Base-by-base conservation (phyloP, 768 basidiomycete species). In the Sarcomyxa edulis region DNA sequence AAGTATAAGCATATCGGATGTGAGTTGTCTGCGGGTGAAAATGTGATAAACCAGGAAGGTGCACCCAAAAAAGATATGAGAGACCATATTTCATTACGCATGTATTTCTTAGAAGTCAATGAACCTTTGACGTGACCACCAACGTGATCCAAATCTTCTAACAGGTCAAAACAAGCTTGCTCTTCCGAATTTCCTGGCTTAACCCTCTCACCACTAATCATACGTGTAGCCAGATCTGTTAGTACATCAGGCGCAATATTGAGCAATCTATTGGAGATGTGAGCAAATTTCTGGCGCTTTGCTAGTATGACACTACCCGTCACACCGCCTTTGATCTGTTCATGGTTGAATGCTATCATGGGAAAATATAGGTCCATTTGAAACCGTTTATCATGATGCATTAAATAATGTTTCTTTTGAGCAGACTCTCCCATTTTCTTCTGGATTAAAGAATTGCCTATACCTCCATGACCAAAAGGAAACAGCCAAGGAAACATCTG, bases 401-500 rank as follows among this genome's bases (percentile, higher is more conserved):
- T 48, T 0, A 69, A 39, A 1, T 58, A 35, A 8, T 49, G 38
- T 25, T 44, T 31, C 16, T 58, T 59, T 19, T 60, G 58, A 5
- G 16, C 21, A 4, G 28, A 14, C 7, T 50, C 50, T 2, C 45
- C 42, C 8, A 62, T n/a, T n/a, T n/a, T n/a, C n/a, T n/a, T n/a
- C n/a, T n/a, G 18, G 12, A 8, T 27, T 22, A 41, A 41, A 3
- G 40, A 39, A 11, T n/a, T n/a, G n/a, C 55, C 57, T 8, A 63
- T 46, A 3, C 56, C 59, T 9, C 62, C 64, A 3, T 49, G 21
- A 0, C 65, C 64, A 44, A 64, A 66, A 0, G 62, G 64, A 47
- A 59, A 68, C 1, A 66, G 38, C 62, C 63, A 65, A 1, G 65
- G 65, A 38, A 61, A 64, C 53, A 62, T 60, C n/a, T 49, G 46